These are phyloP conservation scores for Yamadazyma atmosphaerica DNA, from an alignment of 1,139 yeast genomes.

Conservation along the genomic window DNA sequence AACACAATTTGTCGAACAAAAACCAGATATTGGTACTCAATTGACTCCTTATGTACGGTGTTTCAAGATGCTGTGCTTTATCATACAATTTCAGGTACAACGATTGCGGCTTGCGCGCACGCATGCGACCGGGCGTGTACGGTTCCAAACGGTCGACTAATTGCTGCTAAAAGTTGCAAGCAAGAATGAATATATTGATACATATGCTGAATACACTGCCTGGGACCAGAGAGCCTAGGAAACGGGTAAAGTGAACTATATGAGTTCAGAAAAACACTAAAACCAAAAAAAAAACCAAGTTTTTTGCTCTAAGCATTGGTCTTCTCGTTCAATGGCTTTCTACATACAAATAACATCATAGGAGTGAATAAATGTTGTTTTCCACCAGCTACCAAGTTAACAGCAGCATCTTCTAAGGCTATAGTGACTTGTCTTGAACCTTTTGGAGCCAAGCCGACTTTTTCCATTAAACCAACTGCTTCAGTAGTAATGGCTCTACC, in stretches of 20 bases:
- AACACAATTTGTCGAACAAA: too few relatives aligned
- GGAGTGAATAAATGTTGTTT: constrained; percentile 87
- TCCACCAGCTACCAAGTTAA: constrained; percentile 94
- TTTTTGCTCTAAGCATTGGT: too few relatives aligned
- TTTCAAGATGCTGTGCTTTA: too few relatives aligned
- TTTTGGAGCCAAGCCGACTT: constrained; percentile 84
- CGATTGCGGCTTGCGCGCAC: neutral
- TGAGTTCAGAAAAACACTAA: too few relatives aligned
- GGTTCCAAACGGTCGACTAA: neutral
- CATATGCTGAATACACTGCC: too few relatives aligned
- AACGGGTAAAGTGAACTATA: too few relatives aligned
- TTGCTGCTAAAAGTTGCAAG: neutral
- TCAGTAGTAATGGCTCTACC: constrained; percentile 88
- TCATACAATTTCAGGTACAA: neutral
- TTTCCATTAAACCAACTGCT: constrained; percentile 79
- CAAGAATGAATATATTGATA: too few relatives aligned
- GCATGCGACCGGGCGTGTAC: neutral
- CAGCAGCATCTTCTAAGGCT: constrained; percentile 96
- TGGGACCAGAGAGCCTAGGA: too few relatives aligned
- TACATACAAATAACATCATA: constrained; percentile 89
- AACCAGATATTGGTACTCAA: too few relatives aligned
- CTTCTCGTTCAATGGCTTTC: constrained; percentile 56
- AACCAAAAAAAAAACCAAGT: too few relatives aligned
- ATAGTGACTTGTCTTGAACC: constrained; percentile 89
- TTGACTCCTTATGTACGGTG: too few relatives aligned